These are phyloP conservation scores for Debaryomyces sp. DNA, from an alignment of 1,139 yeast genomes.

Conservation along the genomic window DNA sequence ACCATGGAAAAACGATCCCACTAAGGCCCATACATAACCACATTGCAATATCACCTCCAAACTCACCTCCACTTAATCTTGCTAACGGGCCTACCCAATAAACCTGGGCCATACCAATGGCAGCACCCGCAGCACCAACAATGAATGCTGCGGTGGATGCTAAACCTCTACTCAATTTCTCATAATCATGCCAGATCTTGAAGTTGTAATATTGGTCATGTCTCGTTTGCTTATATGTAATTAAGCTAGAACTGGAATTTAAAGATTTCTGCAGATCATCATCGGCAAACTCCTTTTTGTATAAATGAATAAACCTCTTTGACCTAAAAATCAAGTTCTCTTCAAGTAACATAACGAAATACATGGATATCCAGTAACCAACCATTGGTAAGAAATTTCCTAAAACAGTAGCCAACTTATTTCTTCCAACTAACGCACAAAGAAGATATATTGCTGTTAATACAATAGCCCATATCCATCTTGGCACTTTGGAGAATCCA, in stretches of 20 bases:
- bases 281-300: slow-evolving; percentile 54
- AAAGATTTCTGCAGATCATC: slow-evolving; percentile 9
- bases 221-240: slow-evolving; percentile 13
- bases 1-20: slow-evolving; percentile 61
- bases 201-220: slow-evolving; percentile 56
- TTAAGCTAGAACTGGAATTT: slow-evolving; percentile 8
- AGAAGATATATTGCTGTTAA: slow-evolving; percentile 69
- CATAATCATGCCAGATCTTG: slow-evolving; percentile 63
- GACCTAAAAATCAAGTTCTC: slow-evolving; percentile 78
- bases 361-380: slow-evolving; percentile 91
- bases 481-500: slow-evolving; percentile 64
- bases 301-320: slow-evolving; percentile 48
- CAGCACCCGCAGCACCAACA: slow-evolving; percentile 74
- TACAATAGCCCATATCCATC: slow-evolving; percentile 76
- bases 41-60: slow-evolving; percentile 81
- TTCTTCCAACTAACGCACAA: slow-evolving; percentile 74
- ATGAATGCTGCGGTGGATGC: slow-evolving; percentile 66
- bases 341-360: slow-evolving; percentile 68
- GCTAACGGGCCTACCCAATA: slow-evolving; percentile 80
- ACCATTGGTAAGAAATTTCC: slow-evolving; percentile 94
- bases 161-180: slow-evolving; percentile 58
- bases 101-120: slow-evolving; percentile 80
- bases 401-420: slow-evolving; percentile 72
- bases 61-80: slow-evolving; percentile 45
- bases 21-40: slow-evolving; percentile 79